Conservation (phyloP, 129 eudicot genomes). For the Solidago caesia region DNA sequence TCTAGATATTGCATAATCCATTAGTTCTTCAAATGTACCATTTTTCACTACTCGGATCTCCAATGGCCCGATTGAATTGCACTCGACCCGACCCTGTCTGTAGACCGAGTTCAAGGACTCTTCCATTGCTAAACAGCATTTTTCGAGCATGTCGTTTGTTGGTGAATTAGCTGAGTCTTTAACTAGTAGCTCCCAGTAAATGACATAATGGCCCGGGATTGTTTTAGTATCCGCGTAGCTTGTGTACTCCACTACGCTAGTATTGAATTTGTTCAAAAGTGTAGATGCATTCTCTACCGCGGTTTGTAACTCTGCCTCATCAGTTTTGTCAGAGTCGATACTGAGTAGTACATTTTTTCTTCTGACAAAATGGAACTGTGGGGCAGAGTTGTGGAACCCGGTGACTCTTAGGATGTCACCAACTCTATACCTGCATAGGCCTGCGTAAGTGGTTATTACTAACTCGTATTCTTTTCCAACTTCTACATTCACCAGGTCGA, state of each 20-base stretch:
- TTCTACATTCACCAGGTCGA: conserved; percentile 77
- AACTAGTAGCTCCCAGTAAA: conserved; percentile 76
- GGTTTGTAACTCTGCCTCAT: conserved; percentile 78
- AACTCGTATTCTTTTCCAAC: conserved; percentile 90
- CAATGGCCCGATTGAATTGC: conserved; percentile 77
- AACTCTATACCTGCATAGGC: conserved; percentile 79
- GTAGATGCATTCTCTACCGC: conserved; percentile 74
- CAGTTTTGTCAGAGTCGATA: conserved; percentile 90
- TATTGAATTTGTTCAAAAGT: conserved; percentile 39
- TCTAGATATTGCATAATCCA: conserved; percentile 91
- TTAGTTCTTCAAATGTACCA: conserved; percentile 86
- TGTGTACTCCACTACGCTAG: conserved; percentile 85
- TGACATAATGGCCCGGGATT: conserved; percentile 87
- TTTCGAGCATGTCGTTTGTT: conserved; percentile 40
- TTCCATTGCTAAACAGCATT: conserved; percentile 81
- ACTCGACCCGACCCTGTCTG: conserved; percentile 88
- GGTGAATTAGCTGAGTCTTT: conserved; percentile 52
- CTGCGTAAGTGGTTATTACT: conserved; percentile 91
- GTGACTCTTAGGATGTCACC: conserved; percentile 96
- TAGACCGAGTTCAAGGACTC: conserved; percentile 84
- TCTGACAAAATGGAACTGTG: conserved; percentile 83
- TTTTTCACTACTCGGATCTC: conserved; percentile 83
- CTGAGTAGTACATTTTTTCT: conserved; percentile 75
- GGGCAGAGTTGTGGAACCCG: conserved; percentile 91
- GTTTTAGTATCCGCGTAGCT: conserved; percentile 80